Base-by-base conservation (phyloP, 257 asterid genomes). In the Solanum stenotomum region DNA sequence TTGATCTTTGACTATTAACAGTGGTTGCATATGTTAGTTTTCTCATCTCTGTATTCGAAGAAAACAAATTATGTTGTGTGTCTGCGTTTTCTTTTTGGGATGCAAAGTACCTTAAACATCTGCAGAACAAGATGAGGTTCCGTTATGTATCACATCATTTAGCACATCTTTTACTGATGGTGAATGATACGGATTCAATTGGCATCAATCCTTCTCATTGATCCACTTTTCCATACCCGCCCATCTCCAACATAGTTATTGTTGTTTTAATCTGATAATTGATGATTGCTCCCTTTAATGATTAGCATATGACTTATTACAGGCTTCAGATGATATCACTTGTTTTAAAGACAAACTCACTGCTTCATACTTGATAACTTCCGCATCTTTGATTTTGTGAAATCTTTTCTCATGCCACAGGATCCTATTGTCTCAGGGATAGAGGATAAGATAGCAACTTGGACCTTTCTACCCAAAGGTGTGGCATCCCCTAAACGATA, bases 391-490 rank as follows among this genome's bases (percentile, higher is more conserved):
- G 42, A 31, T 82, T 49, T 82, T 49, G 70, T 49, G 68, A 44
- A 25, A 16, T 81, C 4, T 81, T 49, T 2, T 87, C 68, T 82
- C 65, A 70, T 88, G 52, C 90, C 88, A 46, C 90, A 97, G 99
- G 99, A 97, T 93, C 97, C 98, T 84, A 96, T 97, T n/a, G 94
- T 97, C 77, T 90, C 94, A 3, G 99, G 98, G 91, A 97, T 96
- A 89, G 99, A 97, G 94, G 99, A 97, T 76, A 97, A 97, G 94
- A 97, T 97, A 88, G 91, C 99, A 11, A 93, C 95, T 11, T 96
- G 99, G 99, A 93, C 99, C 75, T 97, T 97, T 89, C 91, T 97
- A 89, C 99, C 99, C 34, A 96, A 93, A 94, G 99, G 99, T 95
- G 71, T 72, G 84, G n/a, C 10, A 0, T 82, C 70, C 70, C 10